Conservation (phyloP, 257 asterid genomes). For the Sherardia arvensis region DNA sequence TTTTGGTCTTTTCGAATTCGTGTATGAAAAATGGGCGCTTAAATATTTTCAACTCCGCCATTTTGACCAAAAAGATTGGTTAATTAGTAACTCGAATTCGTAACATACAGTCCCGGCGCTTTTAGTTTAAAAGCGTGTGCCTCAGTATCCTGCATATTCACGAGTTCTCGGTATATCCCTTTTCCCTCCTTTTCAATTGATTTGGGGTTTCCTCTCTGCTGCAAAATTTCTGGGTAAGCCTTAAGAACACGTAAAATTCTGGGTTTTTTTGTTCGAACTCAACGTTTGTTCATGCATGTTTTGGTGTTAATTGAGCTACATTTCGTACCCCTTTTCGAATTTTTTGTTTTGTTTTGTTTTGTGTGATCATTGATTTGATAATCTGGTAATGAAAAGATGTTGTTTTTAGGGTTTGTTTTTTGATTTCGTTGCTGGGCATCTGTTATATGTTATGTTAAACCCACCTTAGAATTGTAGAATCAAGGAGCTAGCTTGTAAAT, state of each 20-base stretch:
- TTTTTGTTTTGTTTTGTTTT: not conserved
- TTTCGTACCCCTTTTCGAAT: not conserved
- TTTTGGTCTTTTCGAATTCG: too few species aligned
- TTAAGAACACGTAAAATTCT: not conserved
- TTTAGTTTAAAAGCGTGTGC: not conserved
- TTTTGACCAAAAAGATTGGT: too few species aligned
- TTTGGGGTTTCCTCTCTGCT: constrained; percentile 5
- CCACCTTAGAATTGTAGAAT: not conserved
- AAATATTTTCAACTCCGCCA: too few species aligned
- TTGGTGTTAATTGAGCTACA: not conserved
- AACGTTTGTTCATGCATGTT: not conserved
- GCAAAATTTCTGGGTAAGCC: not conserved
- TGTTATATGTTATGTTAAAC: not conserved
- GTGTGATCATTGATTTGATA: not conserved
- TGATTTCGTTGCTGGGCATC: not conserved
- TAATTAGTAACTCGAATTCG: not conserved
- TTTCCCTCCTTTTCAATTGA: not conserved
- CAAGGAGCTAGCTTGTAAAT: not conserved
- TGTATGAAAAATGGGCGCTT: too few species aligned
- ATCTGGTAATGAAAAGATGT: not conserved
- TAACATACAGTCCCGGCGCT: not conserved
- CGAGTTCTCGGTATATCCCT: not conserved
- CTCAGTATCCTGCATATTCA: not conserved
- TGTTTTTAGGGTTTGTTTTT: not conserved
- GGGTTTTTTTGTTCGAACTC: not conserved